These are phyloP conservation scores for Erodium trifolium DNA, from an alignment of 441 rosid species.

Conservation along the genomic window DNA sequence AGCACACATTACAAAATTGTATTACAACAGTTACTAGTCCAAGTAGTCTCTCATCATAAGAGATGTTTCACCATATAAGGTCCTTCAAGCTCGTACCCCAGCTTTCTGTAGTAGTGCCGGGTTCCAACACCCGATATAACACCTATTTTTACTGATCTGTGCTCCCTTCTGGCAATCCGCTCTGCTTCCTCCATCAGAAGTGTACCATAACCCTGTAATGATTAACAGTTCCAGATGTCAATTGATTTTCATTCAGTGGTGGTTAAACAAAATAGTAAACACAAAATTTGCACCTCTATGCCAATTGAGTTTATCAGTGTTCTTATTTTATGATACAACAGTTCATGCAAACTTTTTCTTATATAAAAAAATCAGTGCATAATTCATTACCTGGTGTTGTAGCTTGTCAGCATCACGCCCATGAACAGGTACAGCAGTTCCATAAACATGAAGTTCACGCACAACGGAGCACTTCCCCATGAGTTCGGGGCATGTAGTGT, in stretches of 20 bases:
- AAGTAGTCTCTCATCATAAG: constrained; percentile 23
- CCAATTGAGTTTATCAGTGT: background rate
- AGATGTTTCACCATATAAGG: constrained; percentile 96
- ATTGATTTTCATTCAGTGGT: too few relatives aligned
- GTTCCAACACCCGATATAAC: constrained; percentile 98
- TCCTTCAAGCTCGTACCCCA: constrained; percentile 92
- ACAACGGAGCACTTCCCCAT: constrained; percentile 83
- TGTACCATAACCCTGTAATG: constrained; percentile 86
- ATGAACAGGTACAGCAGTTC: constrained; percentile 98
- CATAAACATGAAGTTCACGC: constrained; percentile 97
- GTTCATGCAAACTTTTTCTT: background rate
- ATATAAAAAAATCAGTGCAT: background rate
- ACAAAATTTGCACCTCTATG: background rate
- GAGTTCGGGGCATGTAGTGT: constrained; percentile 86
- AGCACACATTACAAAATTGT: background rate
- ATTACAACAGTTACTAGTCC: too few relatives aligned
- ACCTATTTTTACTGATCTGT: constrained; percentile 68
- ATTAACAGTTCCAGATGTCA: too few relatives aligned
- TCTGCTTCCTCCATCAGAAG: constrained; percentile 98
- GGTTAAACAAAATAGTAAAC: too few relatives aligned
- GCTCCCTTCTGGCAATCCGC: constrained; percentile 67
- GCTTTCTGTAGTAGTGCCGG: constrained; percentile 85
- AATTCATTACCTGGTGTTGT: constrained; percentile 74
- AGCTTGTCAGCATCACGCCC: constrained; percentile 88
- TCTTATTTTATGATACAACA: background rate